A percentile compares a stretch with the other conserved stretches of the same genome.
phyloP scores from a whole-genome alignment of 805 yeast species.

The Candida coquimbonensis region DNA sequence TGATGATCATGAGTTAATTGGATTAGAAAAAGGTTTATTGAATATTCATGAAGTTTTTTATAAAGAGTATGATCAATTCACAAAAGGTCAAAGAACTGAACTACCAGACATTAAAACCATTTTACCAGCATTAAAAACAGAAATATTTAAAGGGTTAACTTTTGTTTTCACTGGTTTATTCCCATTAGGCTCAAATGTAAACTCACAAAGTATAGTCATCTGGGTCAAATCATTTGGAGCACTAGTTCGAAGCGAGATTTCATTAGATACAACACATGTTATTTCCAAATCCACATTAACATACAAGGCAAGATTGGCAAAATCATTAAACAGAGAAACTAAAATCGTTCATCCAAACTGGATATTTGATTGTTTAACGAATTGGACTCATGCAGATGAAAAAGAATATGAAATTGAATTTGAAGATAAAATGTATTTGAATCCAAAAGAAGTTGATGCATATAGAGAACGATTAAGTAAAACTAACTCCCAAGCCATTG shows the following conservation, averaged over 20 bases:
- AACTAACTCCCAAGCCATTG: slow-evolving; percentile 15
- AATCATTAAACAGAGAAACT: slow-evolving; percentile 47
- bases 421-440: slow-evolving; percentile 39
- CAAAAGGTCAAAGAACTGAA: slow-evolving; percentile 27
- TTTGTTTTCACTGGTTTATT: slow-evolving; percentile 85
- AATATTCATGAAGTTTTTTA: slow-evolving; percentile 67
- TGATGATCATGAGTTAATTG: slow-evolving; percentile 70
- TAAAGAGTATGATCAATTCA: slow-evolving; percentile 25
- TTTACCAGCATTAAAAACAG: slow-evolving; percentile 65
- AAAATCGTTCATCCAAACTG: slow-evolving; percentile 88
- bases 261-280: slow-evolving; percentile 77
- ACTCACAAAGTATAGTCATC: slow-evolving; percentile 77
- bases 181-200: slow-evolving; percentile 70
- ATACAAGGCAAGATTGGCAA: slow-evolving; percentile 76
- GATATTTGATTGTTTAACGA: slow-evolving; percentile 78
- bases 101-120: slow-evolving; percentile 63
- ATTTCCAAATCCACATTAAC: slow-evolving; percentile 79
- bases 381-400: slow-evolving; percentile 70
- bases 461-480: slow-evolving; percentile 25
- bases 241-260: slow-evolving; percentile 62
- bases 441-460: slow-evolving; percentile 32
- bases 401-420: slow-evolving; percentile 47
- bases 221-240: slow-evolving; percentile 96
- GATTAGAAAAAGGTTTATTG: slow-evolving; percentile 54
- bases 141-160: slow-evolving; percentile 60